Evolutionary conservation across 305 asterid genomes (phyloP).

Genomic region (Solanum hybrid): DNA sequence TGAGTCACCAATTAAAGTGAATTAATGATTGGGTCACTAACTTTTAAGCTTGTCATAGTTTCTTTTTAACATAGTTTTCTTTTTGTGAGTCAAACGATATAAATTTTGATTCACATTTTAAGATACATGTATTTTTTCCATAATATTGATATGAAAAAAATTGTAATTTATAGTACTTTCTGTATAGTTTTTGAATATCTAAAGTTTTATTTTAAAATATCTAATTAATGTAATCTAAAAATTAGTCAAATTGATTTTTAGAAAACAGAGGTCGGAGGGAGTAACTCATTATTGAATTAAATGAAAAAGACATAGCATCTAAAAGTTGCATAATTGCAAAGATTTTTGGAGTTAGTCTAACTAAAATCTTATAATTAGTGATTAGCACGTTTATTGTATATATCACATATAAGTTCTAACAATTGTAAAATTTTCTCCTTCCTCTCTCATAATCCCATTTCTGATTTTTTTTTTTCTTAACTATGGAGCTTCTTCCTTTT

Average conservation of each 20-base stretch:
- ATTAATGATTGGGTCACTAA: not conserved
- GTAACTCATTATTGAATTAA: not conserved
- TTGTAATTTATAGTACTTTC: no score
- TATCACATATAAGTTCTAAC: not conserved
- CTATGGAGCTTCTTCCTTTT: not conserved
- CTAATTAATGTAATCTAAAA: no score
- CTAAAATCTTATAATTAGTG: not conserved
- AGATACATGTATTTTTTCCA: no score
- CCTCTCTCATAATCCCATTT: not conserved
- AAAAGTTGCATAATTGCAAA: not conserved
- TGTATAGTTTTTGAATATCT: accelerated
- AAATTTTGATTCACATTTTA: no score
- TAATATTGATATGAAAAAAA: no score
- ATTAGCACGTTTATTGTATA: not conserved
- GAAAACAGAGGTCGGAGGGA: not conserved
- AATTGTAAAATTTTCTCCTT: not conserved
- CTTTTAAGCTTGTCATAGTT: not conserved
- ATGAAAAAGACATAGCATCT: not conserved
- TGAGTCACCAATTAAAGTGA: not conserved
- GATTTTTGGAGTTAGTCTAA: not conserved
- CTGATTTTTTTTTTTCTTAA: no score
- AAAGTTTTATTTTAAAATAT: no score
- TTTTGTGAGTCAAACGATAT: no score
- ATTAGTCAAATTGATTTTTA: no score
- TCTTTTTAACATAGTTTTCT: no score